Evolutionary conservation across 2,329 filamentous ascomycete genomes (phyloP).

Genomic region (Cercospora zeae-maydis): DNA sequence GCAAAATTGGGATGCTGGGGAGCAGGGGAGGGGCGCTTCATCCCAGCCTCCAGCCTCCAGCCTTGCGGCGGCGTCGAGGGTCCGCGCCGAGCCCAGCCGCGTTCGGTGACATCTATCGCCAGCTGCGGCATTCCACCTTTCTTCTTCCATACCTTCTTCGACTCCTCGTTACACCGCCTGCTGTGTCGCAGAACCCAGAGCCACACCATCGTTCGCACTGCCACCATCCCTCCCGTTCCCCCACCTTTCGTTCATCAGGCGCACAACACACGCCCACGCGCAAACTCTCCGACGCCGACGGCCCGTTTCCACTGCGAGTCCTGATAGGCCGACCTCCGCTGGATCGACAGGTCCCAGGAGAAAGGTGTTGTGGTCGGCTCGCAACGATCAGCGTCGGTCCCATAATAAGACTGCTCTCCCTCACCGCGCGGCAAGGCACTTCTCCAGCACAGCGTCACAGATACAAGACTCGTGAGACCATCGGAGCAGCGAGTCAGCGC

Average conservation of each 20-base stretch:
- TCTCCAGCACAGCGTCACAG: background rate
- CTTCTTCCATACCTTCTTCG: background rate
- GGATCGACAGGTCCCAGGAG: background rate
- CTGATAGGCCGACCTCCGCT: conserved; percentile 4
- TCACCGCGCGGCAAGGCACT: too few relatives aligned
- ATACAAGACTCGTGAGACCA: background rate
- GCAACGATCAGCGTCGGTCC: background rate
- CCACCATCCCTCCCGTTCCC: background rate
- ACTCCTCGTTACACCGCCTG: background rate
- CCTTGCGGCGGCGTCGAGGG: background rate
- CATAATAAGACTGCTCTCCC: background rate
- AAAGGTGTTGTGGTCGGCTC: background rate
- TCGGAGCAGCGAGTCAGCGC: conserved; percentile 1
- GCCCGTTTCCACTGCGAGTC: background rate
- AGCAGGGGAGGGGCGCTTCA: too few relatives aligned
- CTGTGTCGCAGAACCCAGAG: background rate
- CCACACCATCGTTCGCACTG: background rate
- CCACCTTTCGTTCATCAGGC: background rate
- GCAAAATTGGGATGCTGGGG: background rate
- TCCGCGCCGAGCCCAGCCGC: background rate
- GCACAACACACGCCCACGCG: background rate
- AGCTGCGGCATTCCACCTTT: background rate
- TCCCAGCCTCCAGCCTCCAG: background rate
- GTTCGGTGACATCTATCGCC: background rate
- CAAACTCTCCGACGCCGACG: background rate